Percentiles rank a stretch among this genome's conserved stretches.
Evolutionary conservation across 192 early-diverging fungal species (phyloP).

Genomic region (Entomortierella beljakovae): DNA sequence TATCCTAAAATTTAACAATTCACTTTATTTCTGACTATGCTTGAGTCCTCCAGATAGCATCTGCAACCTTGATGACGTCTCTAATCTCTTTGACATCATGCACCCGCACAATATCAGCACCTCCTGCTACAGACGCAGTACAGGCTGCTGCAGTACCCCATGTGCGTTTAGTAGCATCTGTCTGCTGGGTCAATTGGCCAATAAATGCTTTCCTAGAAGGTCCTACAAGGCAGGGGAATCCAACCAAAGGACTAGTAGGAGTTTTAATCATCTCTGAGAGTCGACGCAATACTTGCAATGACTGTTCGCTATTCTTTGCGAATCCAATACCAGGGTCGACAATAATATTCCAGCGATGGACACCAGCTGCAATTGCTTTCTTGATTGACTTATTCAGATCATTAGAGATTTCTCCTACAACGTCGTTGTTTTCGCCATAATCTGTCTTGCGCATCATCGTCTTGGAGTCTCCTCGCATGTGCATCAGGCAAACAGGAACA

Average conservation of each 20-base stretch:
- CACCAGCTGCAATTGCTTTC: conserved; percentile 80
- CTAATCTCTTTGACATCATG: conserved; percentile 97
- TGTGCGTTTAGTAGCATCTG: conserved; percentile 75
- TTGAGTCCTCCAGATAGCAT: conserved; percentile 59
- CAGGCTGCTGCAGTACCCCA: conserved; percentile 94
- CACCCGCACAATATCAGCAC: conserved; percentile 87
- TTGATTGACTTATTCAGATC: conserved; percentile 77
- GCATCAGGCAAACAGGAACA: conserved; percentile 94
- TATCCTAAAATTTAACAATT: no score
- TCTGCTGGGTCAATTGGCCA: conserved; percentile 74
- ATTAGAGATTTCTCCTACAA: conserved; percentile 75
- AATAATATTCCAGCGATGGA: conserved; percentile 96
- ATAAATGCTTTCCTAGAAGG: conserved; percentile 94
- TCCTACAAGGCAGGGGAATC: conserved; percentile 93
- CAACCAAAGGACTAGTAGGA: conserved; percentile 60
- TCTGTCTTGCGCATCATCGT: conserved; percentile 92
- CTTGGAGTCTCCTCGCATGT: conserved; percentile 94
- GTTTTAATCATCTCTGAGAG: conserved; percentile 68
- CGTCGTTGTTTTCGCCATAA: conserved; percentile 70
- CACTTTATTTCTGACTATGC: conserved; percentile 15
- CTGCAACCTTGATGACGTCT: conserved; percentile 88
- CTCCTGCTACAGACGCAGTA: conserved; percentile 82
- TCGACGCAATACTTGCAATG: conserved; percentile 84
- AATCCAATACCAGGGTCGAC: conserved; percentile 98
- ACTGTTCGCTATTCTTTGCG: conserved; percentile 91